Evolutionary conservation across 805 yeast species (phyloP), one percentile per base, ranked within the genome.

Genomic region (Metschnikowia lachancei): DNA sequence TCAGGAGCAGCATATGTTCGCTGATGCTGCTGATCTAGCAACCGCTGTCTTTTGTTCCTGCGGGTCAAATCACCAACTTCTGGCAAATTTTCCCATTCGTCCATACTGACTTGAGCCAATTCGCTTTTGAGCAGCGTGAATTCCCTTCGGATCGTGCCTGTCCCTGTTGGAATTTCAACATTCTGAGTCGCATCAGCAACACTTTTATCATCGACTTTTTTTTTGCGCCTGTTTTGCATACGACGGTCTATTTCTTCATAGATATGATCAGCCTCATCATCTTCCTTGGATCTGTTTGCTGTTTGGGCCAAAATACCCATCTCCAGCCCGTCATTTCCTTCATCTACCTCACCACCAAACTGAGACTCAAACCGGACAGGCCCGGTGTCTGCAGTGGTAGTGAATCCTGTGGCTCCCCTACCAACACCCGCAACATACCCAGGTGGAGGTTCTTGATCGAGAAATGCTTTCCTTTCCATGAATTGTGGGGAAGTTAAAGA

Each of bases 351-450:
- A 8, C 30, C 37, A 7, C 57, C 59, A 20, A 49, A 46, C 14
- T 46, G 46, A 5, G 59, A 53, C 47, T 52, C 56, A 14, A 54
- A 55, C 12, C 45, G 43, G 19, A 52, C 50, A n/a, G 54, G 56
- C 0, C 88, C 88, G 13, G 85, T 63, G 51, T 85, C 95, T 1
- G 94, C 88, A 48, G 89, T 77, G 0, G 96, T 89, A 0, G 91
- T 82, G 64, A 94, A 91, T 4, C 97, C 98, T 1, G 87, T 79
- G 1, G 97, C 98, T 22, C 99, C 99, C 60, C 99, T 74, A 0
- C 97, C 98, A 7, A 90, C 66, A 20, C 99, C 99, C 3, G 98
- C 85, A 34, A 90, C 78, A 61, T 92, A 92, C 5, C 95, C 95
- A 1, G 85, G 78, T 0, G 99, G 99, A 1, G 98, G 85, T 50